Conservation (phyloP, 2,329 filamentous ascomycete species). For the Neonectria magnoliae region DNA sequence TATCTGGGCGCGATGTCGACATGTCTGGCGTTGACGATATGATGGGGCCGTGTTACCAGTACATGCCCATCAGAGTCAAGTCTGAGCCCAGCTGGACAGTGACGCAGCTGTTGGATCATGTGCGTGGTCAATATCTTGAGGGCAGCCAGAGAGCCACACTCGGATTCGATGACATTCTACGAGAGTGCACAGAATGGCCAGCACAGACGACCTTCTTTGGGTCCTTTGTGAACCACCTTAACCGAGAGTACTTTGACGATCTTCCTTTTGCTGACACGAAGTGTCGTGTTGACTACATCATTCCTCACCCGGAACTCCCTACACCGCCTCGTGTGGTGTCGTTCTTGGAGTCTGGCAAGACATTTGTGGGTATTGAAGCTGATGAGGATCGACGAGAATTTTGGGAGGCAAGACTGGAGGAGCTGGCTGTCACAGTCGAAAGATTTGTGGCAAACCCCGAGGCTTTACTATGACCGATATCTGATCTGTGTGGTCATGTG, state of each 20-base stretch:
- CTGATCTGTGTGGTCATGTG: neutral
- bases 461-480: conserved; percentile 17
- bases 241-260: conserved; percentile 42
- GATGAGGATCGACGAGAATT: conserved; percentile 41
- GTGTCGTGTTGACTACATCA: conserved; percentile 42
- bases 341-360: conserved; percentile 37
- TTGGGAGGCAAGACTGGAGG: conserved; percentile 40
- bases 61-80: conserved; percentile 42
- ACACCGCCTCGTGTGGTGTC: conserved; percentile 41
- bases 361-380: conserved; percentile 41
- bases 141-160: conserved; percentile 39
- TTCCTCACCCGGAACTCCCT: conserved; percentile 39
- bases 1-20: conserved; percentile 40
- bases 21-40: conserved; percentile 35
- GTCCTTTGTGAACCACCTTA: conserved; percentile 44
- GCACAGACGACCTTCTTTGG: conserved; percentile 32
- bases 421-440: conserved; percentile 34
- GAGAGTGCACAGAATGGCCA: conserved; percentile 38
- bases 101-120: conserved; percentile 33
- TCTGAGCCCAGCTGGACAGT: conserved; percentile 38
- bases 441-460: conserved; percentile 28
- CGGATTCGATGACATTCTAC: conserved; percentile 33
- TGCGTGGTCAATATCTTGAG: conserved; percentile 37
- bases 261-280: conserved; percentile 41
- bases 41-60: conserved; percentile 45